Base-by-base conservation (phyloP, 352 stramenopile genomes). In the Globisporangium ultimum region DNA sequence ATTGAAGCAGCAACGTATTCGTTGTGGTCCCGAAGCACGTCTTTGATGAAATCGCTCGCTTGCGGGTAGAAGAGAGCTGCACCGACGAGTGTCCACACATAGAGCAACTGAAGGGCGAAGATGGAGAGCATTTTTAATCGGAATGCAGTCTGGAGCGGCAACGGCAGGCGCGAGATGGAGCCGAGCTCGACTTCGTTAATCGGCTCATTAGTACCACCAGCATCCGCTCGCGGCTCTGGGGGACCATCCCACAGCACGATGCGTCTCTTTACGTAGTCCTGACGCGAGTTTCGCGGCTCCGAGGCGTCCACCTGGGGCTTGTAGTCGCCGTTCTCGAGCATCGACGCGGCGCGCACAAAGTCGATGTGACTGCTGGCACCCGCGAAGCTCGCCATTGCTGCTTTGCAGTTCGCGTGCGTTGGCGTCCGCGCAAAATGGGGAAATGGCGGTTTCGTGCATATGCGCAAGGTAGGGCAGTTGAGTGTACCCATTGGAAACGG, bases 61-160 rank as follows among this genome's bases (percentile, higher is more conserved):
- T 52, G 49, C 3, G 55, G 45, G 12, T 77, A 51, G 22, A 70
- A 72, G 11, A 61, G 66, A 48, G 66, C 64, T 7, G 79, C 50
- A 21, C 59, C 55, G 4, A 74, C 76, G 17, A 63, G 53, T 2
- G 60, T 14, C 53, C 68, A 67, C 6, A 80, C 60, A 2, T 78
- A 46, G 48, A 81, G 57, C 22, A 84, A 48, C 36, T 84, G 74
- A 20, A 78, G 20, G 20, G 70, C 70, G 43, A 80, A 84, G 15
- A 84, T 70, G 13, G 64, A 66, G 34, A 84, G 41, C 63, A 84
- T 75, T 34, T 79, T 81, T 21, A 67, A 67, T 1, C 74, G 72
- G 47, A 84, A 84, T 1, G 68, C 69, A 20, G 76, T 64, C 41
- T 84, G 74, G 57, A 80, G 70, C 2, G 62, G 32, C 32, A 84